Base-by-base conservation (phyloP, 2,329 filamentous ascomycete species). In the Zymoseptoria tritici region DNA sequence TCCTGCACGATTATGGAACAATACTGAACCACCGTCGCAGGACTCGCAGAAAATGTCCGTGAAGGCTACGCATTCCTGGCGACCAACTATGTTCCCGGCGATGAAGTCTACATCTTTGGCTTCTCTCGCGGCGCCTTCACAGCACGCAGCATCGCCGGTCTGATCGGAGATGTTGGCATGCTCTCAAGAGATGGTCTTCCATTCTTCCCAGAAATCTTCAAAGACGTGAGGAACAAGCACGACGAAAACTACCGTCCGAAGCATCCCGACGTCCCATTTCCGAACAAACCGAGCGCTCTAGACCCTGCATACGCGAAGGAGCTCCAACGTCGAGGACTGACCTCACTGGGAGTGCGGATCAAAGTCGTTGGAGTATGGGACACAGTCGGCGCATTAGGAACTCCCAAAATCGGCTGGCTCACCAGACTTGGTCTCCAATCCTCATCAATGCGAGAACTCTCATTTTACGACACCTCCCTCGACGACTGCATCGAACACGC, bases 21-120 rank as follows among this genome's bases (percentile, higher is more conserved):
- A 53, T 20, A 56, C 21, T 49, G 22, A n/a, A 24, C 22, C 4
- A 36, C 2, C 4, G 20, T 13, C 46, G 6, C 46, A 65, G 78
- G 79, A 4, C 70, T 81, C 9, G 70, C 71, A 3, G 78, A 80
- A 36, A 78, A 78, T 53, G 76, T 81, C 3, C 72, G 78, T 11
- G 76, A 80, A 68, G 77, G 73, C 0, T 81, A 83, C 57, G 74
- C 74, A 6, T 83, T 81, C 66, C 69, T 83, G 1, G 75, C 77
- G n/a, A 78, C 79, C 58, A 83, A 83, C 68, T 83, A 79, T 64
- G 71, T 75, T n/a, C 74, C 74, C 0, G 80, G 80, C 57, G 81
- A 80, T 57, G 74, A 80, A 63, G 78, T 80, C 55, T 78, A 78
- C 66, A 75, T 80, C 60, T 77, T 79, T 57, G 78, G 78, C 24